A percentile compares a stretch with the other conserved stretches of the same genome.
These are phyloP conservation scores for Geotrichum citri-aurantii DNA, from an alignment of 1,139 yeast genomes.

Conservation along the genomic window DNA sequence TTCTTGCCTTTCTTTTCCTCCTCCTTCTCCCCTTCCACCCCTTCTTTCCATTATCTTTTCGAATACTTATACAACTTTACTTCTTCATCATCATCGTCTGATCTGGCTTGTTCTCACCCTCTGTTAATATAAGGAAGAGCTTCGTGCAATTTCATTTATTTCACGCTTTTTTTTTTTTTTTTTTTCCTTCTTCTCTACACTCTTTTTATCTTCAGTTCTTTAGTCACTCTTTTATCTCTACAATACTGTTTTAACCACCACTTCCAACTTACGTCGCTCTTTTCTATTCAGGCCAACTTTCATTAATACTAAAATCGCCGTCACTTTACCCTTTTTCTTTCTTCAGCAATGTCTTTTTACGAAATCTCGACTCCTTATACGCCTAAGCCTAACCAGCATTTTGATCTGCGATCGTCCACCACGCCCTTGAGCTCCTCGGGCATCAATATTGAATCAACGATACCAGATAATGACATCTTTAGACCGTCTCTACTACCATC, in stretches of 20 bases:
- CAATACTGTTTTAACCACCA: background rate
- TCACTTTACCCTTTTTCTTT: background rate
- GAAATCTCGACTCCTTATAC: slow-evolving; percentile 11
- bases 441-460: background rate
- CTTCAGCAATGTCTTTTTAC: slow-evolving; percentile 7
- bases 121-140: background rate
- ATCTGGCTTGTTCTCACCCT: background rate
- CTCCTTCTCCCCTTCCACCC: background rate
- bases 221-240: background rate
- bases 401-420: background rate
- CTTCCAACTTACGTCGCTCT: background rate
- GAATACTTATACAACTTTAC: background rate
- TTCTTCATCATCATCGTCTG: background rate
- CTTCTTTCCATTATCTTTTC: background rate
- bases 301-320: background rate
- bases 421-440: background rate
- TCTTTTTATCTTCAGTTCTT: slow-evolving; percentile 1
- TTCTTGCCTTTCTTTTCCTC: slow-evolving; percentile 1
- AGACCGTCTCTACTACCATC: slow-evolving; percentile 24
- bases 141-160: slow-evolving; percentile 2
- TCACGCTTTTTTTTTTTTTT: slow-evolving; percentile 1
- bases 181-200: slow-evolving; percentile 1
- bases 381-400: slow-evolving; percentile 8
- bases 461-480: background rate
- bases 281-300: background rate